Conservation (phyloP, 2,329 filamentous ascomycete species). For the Thielaviopsis euricoi region DNA sequence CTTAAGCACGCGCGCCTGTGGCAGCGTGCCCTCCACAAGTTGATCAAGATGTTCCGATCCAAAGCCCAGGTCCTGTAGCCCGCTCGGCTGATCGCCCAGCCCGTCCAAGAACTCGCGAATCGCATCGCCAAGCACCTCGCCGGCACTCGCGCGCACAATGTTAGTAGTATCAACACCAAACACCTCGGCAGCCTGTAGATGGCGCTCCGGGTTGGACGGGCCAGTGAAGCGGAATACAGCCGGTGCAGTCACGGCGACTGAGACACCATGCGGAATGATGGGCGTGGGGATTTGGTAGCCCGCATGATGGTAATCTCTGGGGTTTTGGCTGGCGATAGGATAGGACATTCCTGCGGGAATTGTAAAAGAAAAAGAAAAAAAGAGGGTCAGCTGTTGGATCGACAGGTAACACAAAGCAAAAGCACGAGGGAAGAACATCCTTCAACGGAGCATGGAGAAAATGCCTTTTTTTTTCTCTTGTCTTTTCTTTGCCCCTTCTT, state of each 20-base stretch:
- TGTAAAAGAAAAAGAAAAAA: not conserved
- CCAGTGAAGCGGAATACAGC: constrained; percentile 90
- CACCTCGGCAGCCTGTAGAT: constrained; percentile 72
- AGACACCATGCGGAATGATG: constrained; percentile 92
- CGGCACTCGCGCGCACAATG: constrained; percentile 77
- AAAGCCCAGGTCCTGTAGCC: constrained; percentile 74
- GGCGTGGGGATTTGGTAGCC: constrained; percentile 66
- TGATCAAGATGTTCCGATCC: constrained; percentile 55
- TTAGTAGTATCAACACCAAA: constrained; percentile 83
- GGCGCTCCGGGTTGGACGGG: constrained; percentile 79
- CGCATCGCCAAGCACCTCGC: constrained; percentile 73
- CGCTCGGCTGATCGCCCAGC: constrained; percentile 79
- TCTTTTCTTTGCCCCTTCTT: too few relatives aligned
- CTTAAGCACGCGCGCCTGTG: constrained; percentile 80
- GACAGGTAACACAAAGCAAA: too few relatives aligned
- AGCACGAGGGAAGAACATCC: too few relatives aligned
- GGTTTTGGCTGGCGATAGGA: constrained; percentile 90
- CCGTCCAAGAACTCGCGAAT: constrained; percentile 64
- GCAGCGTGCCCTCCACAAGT: constrained; percentile 86
- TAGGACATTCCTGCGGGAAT: constrained; percentile 66
- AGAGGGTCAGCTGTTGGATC: too few relatives aligned
- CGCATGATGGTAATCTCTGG: constrained; percentile 60
- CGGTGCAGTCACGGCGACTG: constrained; percentile 81
- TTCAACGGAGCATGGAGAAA: too few relatives aligned
- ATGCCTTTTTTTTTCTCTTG: too few relatives aligned